These are phyloP conservation scores for Anthostomella pinea DNA, from an alignment of 2,329 filamentous ascomycete species.

Conservation along the genomic window DNA sequence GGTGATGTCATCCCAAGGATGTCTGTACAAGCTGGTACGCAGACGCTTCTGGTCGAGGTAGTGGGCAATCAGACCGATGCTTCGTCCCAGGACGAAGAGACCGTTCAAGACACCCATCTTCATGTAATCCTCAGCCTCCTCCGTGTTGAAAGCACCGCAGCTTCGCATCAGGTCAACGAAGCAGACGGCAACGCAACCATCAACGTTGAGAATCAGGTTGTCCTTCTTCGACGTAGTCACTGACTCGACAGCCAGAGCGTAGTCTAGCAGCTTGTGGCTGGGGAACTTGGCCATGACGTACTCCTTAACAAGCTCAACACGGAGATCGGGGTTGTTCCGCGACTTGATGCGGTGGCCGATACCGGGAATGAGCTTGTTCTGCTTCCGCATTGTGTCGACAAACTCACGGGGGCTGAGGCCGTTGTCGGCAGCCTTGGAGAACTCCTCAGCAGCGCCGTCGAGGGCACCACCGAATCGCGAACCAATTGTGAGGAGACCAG, in stretches of 20 bases:
- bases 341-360: slow-evolving; percentile 99
- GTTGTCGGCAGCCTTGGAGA: slow-evolving; percentile 97
- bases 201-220: slow-evolving; percentile 99
- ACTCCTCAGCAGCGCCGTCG: slow-evolving; percentile 96
- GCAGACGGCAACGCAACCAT: slow-evolving; percentile 96
- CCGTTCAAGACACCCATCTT: slow-evolving; percentile 99
- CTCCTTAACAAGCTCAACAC: slow-evolving; percentile 99
- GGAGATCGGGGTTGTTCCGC: slow-evolving; percentile 98
- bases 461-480: slow-evolving; percentile 95
- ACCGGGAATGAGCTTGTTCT: slow-evolving; percentile 99
- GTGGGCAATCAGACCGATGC: slow-evolving; percentile 98
- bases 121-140: slow-evolving; percentile 98
- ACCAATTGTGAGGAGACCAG: slow-evolving; percentile 96
- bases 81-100: slow-evolving; percentile 95
- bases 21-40: slow-evolving; percentile 95
- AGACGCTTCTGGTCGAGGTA: slow-evolving; percentile 99
- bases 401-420: slow-evolving; percentile 97
- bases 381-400: slow-evolving; percentile 97
- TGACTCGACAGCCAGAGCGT: slow-evolving; percentile 94
- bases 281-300: slow-evolving; percentile 98
- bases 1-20: slow-evolving; percentile 98
- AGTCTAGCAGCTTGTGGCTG: slow-evolving; percentile 96
- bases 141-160: slow-evolving; percentile 91
- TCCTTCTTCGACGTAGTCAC: slow-evolving; percentile 99
- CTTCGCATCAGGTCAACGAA: slow-evolving; percentile 97